Base-by-base conservation (phyloP, 495 filamentous ascomycete species). In the Neurospora discreta region DNA sequence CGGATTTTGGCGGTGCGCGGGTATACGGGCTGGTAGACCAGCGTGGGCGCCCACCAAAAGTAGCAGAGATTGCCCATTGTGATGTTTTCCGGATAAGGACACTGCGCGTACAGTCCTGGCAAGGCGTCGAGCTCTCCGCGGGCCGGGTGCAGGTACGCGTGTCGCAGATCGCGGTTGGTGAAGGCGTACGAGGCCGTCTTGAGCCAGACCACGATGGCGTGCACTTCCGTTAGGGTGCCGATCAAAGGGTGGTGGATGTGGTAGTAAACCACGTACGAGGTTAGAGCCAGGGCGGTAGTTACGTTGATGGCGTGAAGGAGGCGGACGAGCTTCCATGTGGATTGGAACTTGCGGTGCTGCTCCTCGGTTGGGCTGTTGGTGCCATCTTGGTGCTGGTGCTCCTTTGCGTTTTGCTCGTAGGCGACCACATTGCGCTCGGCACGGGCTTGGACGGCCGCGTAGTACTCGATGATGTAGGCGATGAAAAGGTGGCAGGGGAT, bases 21-120 rank as follows among this genome's bases (percentile, higher is more conserved):
- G 77, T 99, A 99, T 13, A 96, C 93, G 1, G 95, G 95, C 81
- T 99, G 95, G 81, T 99, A 99, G 69, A 98, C 91, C 26, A 99
- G 85, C 0, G 95, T 99, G 1, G 95, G 95, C 0, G 95, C 95
- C 87, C 94, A 93, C 93, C 95, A 98, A 76, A 98, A 99, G 82
- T 98, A 99, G 46, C 83, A 85, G 7, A 99, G 82, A 78, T 99
- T 99, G 6, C 84, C 77, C 71, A 96, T 84, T 7, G 93, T 97
- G 79, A 98, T 91, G 81, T 98, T 99, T 43, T 85, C 79, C 0
- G 95, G 95, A 76, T 98, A 99, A 0, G 94, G 92, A 74, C 92
- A 95, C n/a, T 87, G 77, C 2, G 83, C 80, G 81, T 99, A 99
- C 60, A 98, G 82, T 11, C 90, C 88, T 0, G 95, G 95, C 1